phyloP scores from a whole-genome alignment of 176 grass and related monocot genomes.

The Zoysia pacifica region DNA sequence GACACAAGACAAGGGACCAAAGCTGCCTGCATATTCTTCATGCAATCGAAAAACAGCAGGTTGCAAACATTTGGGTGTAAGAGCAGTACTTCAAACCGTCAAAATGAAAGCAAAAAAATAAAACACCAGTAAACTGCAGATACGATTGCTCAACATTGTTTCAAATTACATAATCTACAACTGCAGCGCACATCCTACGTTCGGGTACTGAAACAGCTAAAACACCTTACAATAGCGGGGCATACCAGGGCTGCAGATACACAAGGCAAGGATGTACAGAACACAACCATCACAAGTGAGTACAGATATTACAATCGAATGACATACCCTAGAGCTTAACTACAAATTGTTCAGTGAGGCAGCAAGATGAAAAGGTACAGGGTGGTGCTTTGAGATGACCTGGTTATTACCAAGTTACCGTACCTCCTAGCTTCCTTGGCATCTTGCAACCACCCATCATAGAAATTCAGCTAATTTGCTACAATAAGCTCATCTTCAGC shows the following conservation, averaged over 20 bases:
- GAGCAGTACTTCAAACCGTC: not conserved
- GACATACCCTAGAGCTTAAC: slow-evolving; percentile 12
- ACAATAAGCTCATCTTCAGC: slow-evolving; percentile 74
- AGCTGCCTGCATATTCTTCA: not conserved
- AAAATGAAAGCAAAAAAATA: not conserved
- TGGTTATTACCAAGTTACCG: slow-evolving; percentile 25
- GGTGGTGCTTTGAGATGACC: not conserved
- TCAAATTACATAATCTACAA: not conserved
- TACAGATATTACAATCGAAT: slow-evolving; percentile 18
- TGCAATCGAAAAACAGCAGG: not conserved
- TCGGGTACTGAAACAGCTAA: not conserved
- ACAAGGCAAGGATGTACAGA: slow-evolving; percentile 33
- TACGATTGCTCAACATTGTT: not conserved
- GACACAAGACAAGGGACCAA: not conserved
- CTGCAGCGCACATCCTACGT: not conserved
- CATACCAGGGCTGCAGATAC: not conserved
- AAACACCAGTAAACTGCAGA: not conserved
- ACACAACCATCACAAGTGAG: not conserved
- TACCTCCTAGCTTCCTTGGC: not conserved
- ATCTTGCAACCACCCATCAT: not conserved
- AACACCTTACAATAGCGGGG: slow-evolving; percentile 7
- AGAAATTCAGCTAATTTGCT: slow-evolving; percentile 46
- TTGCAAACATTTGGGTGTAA: not conserved
- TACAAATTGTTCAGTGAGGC: not conserved
- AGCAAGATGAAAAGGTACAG: not conserved